Base-by-base conservation (phyloP, 2,329 filamentous ascomycete genomes). In the Colletotrichum agaves region DNA sequence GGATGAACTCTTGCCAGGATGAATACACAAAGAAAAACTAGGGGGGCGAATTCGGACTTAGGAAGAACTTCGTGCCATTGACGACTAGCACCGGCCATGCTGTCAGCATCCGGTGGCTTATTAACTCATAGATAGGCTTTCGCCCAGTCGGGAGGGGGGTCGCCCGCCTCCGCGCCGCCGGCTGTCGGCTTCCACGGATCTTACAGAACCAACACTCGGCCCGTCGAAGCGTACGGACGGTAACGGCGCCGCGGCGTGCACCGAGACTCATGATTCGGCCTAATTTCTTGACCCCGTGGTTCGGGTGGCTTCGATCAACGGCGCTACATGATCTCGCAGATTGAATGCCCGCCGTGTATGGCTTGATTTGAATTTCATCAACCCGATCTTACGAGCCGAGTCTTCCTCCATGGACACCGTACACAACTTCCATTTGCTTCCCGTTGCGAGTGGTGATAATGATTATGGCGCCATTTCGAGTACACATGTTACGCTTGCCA, bases 381-480 rank as follows among this genome's bases (percentile, higher is more conserved):
- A 27, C 5, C 37, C 21, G 23, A 21, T 27, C 6, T 27, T 27
- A 6, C 35, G 17, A 43, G 15, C 41, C 50, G 61, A 57, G 50
- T 31, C 31, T 41, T 61, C 53, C 52, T 19, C 21, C 21, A 63
- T 57, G 50, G 50, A 50, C 19, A 27, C 23, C 10, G 15, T 35
- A 6, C 23, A 43, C 46, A 56, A 56, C 56, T 61, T 61, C 6
- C 23, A 27, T 27, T 27, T 62, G 50, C 33, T 62, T 60, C 44
- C 63, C 64, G 19, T 17, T 62, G 56, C 27, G 39, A 31, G 46
- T 50, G 10, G 61, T 64, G 46, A 62, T 59, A n/a, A 60, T 72
- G 31, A 71, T 71, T 62, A 61, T 72, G 19, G 50, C 69, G 33
- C 69, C 69, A 13, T 71, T 73, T 43, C 47, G 71, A 21, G 55